phyloP scores from a whole-genome alignment of 345 rosid species.

The Hibiscus mutabilis region DNA sequence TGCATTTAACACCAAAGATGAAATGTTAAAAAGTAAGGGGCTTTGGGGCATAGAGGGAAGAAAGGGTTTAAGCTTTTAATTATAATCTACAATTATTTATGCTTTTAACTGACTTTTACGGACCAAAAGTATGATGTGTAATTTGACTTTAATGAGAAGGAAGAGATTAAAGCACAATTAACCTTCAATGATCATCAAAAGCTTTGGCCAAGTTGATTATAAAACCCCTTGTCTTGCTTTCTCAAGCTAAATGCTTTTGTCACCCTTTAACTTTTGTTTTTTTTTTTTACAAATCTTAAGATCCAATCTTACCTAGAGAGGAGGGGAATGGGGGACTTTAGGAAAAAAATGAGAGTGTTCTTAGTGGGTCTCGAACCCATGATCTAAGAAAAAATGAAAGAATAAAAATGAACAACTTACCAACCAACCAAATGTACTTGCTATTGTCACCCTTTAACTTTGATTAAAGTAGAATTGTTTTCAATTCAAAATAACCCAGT shows the following conservation, averaged over 20 bases:
- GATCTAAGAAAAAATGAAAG: too few species aligned
- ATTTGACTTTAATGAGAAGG: constrained; percentile 19
- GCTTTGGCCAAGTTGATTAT: background rate
- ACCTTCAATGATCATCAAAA: constrained; percentile 3
- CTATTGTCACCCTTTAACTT: too few species aligned
- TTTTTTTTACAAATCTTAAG: too few species aligned
- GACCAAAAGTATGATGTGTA: background rate
- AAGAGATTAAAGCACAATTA: constrained; percentile 2
- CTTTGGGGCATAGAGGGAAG: background rate
- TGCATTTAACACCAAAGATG: constrained; percentile 5
- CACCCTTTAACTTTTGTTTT: constrained; percentile 12
- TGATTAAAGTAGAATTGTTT: too few species aligned
- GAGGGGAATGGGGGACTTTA: too few species aligned
- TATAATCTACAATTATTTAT: background rate
- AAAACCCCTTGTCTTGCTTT: background rate
- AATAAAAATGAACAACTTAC: too few species aligned
- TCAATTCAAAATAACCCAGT: too few species aligned
- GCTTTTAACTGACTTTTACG: constrained; percentile 10
- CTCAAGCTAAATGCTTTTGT: constrained; percentile 14
- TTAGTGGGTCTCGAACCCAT: too few species aligned
- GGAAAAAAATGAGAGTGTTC: too few species aligned
- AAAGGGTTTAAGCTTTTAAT: constrained; percentile 1
- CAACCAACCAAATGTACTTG: too few species aligned
- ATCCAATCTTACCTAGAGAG: too few species aligned
- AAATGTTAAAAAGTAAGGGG: constrained; percentile 8